These are phyloP conservation scores for Colletotrichum sp. DNA, from an alignment of 2,329 filamentous ascomycete genomes.

Conservation along the genomic window DNA sequence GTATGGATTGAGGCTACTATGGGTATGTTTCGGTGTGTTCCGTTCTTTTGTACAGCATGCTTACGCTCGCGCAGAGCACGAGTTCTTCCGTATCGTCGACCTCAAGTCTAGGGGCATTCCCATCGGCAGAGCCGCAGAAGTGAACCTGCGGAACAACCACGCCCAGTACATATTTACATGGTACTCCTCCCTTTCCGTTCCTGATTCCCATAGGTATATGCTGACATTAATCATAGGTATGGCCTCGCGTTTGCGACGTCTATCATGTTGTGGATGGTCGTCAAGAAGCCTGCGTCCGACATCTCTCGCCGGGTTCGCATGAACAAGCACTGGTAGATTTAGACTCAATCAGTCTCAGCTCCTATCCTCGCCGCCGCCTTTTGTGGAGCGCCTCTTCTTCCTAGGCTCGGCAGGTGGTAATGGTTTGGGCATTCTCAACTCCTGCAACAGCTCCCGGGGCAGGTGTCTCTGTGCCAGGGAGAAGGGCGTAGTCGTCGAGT, in stretches of 20 bases:
- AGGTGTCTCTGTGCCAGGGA: slow-evolving; percentile 84
- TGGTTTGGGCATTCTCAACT: slow-evolving; percentile 69
- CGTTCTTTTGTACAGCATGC: neutral
- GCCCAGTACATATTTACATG: slow-evolving; percentile 99
- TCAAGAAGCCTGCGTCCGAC: slow-evolving; percentile 83
- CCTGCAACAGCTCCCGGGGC: slow-evolving; percentile 82
- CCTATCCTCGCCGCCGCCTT: slow-evolving; percentile 17
- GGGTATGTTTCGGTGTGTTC: slow-evolving; percentile 56
- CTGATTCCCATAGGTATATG: neutral
- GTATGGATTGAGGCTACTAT: slow-evolving; percentile 98
- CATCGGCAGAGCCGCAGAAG: slow-evolving; percentile 85
- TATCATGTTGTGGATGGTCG: slow-evolving; percentile 95
- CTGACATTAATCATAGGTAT: slow-evolving; percentile 66
- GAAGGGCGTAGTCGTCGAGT: slow-evolving; percentile 75
- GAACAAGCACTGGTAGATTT: slow-evolving; percentile 72
- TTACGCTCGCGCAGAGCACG: slow-evolving; percentile 64
- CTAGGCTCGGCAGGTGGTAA: slow-evolving; percentile 57
- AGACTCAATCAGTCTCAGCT: neutral
- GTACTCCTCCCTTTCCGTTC: slow-evolving; percentile 51
- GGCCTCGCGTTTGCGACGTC: slow-evolving; percentile 83
- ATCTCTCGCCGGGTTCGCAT: slow-evolving; percentile 76
- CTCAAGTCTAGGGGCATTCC: slow-evolving; percentile 83
- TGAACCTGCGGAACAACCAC: slow-evolving; percentile 95
- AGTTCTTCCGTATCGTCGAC: slow-evolving; percentile 77
- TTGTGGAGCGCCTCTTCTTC: slow-evolving; percentile 38